phyloP scores from a whole-genome alignment of 2,329 filamentous ascomycete genomes.

The Fusarium secorum region DNA sequence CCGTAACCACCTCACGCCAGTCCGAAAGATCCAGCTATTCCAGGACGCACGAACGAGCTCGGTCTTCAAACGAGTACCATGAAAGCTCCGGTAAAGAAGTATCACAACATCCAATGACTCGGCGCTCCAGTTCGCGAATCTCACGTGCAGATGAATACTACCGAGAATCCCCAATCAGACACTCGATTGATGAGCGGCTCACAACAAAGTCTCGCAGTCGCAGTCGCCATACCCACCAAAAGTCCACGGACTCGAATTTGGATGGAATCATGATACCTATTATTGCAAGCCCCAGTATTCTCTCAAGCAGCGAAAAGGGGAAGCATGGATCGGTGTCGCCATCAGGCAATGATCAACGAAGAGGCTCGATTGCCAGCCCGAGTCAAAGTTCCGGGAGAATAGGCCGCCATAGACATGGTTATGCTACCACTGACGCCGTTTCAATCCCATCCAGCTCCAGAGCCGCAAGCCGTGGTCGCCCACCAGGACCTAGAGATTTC shows the following conservation, averaged over 20 bases:
- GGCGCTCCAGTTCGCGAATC: background rate
- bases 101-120: background rate
- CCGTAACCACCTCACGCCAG: background rate
- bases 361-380: background rate
- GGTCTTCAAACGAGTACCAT: conserved; percentile 29
- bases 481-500: background rate
- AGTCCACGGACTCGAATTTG: background rate
- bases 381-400: background rate
- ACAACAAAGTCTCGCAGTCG: background rate
- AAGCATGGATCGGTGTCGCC: background rate
- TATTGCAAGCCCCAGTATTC: conserved; percentile 13
- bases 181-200: background rate
- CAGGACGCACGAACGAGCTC: background rate
- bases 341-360: conserved; percentile 1
- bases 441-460: background rate
- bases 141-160: background rate
- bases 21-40: background rate
- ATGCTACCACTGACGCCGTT: background rate
- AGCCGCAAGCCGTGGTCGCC: conserved; percentile 19
- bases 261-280: conserved; percentile 8
- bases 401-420: background rate
- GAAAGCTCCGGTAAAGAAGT: conserved; percentile 36
- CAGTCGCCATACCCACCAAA: background rate
- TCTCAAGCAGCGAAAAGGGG: background rate
- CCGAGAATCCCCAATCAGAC: background rate